Conservation (phyloP, 2,329 filamentous ascomycete species). For the Penicillium sp. region DNA sequence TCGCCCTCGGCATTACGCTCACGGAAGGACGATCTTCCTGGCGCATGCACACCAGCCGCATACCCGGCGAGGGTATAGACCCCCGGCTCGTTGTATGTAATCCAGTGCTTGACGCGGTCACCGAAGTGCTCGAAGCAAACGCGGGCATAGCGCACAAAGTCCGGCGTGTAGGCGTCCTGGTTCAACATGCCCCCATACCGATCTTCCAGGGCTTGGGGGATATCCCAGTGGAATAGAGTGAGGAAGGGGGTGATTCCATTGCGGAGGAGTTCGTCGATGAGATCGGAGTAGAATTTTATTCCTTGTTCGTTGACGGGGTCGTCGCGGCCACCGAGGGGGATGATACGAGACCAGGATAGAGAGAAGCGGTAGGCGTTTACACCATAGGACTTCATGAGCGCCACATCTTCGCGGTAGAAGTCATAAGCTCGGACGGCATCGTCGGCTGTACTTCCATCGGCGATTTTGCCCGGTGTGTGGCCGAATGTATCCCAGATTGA, state of each 20-base stretch:
- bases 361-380: constrained; percentile 77
- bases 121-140: constrained; percentile 69
- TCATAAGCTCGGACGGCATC: constrained; percentile 81
- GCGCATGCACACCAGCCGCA: constrained; percentile 71
- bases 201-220: constrained; percentile 71
- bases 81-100: constrained; percentile 83
- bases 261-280: constrained; percentile 71
- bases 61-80: constrained; percentile 77
- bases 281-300: constrained; percentile 71
- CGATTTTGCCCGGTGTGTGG: constrained; percentile 71
- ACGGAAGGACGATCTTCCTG: constrained; percentile 71
- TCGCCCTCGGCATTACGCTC: constrained; percentile 68
- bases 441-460: constrained; percentile 68
- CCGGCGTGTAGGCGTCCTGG: constrained; percentile 71
- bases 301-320: constrained; percentile 75
- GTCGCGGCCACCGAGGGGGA: constrained; percentile 72
- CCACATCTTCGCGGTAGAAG: constrained; percentile 69
- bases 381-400: constrained; percentile 68
- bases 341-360: constrained; percentile 71
- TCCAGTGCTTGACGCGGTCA: constrained; percentile 76
- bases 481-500: constrained; percentile 85
- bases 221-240: constrained; percentile 81
- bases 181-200: constrained; percentile 76
- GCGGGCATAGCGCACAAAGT: constrained; percentile 76
- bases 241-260: constrained; percentile 74